Evolutionary conservation across 2,329 filamentous ascomycete genomes (phyloP).

Genomic region (Emericellopsis atlantica): DNA sequence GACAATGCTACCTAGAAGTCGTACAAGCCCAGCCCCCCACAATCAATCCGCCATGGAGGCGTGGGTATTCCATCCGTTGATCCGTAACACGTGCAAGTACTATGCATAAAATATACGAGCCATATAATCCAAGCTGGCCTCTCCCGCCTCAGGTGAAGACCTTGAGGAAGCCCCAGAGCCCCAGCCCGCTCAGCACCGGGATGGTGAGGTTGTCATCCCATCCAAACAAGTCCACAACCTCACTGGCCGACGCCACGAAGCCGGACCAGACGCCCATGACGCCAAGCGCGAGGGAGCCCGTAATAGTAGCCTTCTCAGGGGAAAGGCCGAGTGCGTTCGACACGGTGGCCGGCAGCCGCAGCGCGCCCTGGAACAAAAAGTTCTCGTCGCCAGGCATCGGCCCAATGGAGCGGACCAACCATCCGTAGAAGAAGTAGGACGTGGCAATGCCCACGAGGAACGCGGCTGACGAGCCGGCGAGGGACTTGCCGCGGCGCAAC

Average conservation of each 20-base stretch:
- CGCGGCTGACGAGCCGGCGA: slow-evolving; percentile 79
- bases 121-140: too few relatives aligned
- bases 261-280: slow-evolving; percentile 79
- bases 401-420: slow-evolving; percentile 57
- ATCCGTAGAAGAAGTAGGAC: slow-evolving; percentile 80
- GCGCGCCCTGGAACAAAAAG: slow-evolving; percentile 65
- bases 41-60: too few relatives aligned
- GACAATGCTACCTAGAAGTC: too few relatives aligned
- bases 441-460: slow-evolving; percentile 73
- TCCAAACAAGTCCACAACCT: slow-evolving; percentile 81
- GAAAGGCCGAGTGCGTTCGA: slow-evolving; percentile 50
- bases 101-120: too few relatives aligned
- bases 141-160: slow-evolving; percentile 49
- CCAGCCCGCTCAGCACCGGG: slow-evolving; percentile 76
- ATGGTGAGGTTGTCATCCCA: slow-evolving; percentile 98
- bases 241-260: slow-evolving; percentile 77
- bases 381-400: slow-evolving; percentile 56
- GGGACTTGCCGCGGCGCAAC: slow-evolving; percentile 76
- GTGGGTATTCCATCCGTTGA: too few relatives aligned
- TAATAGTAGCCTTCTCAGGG: slow-evolving; percentile 45
- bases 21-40: too few relatives aligned
- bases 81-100: too few relatives aligned
- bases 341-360: slow-evolving; percentile 54
- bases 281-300: slow-evolving; percentile 60
- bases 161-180: slow-evolving; percentile 85